A percentile compares a stretch with the other conserved stretches of the same genome.
Conservation (phyloP, 371 early-diverging fungal genomes). For the Apophysomyces elegans region DNA sequence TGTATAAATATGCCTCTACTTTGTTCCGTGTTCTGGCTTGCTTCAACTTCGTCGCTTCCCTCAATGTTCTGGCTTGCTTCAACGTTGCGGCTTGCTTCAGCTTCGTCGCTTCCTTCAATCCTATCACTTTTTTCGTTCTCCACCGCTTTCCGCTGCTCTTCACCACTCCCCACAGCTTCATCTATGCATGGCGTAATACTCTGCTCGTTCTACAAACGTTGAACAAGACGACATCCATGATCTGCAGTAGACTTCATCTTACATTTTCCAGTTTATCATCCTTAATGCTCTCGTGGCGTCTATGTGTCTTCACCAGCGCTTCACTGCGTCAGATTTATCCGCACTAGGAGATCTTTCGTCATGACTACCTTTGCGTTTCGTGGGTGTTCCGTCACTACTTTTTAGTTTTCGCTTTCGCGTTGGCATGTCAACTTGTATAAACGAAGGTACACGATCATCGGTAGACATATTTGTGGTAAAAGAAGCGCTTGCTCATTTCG, state of each 20-base stretch:
- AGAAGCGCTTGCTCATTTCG: neutral
- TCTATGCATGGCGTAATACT: neutral
- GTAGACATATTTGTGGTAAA: neutral
- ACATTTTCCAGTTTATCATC: neutral
- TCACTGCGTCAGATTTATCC: neutral
- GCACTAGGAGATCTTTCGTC: neutral
- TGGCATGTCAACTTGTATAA: neutral
- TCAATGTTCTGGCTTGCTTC: no score
- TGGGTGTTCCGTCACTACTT: neutral
- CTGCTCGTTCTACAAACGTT: neutral
- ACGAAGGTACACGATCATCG: conserved; percentile 2
- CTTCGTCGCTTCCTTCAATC: neutral
- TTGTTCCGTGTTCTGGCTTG: no score
- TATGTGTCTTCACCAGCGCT: neutral
- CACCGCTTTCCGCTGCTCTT: neutral
- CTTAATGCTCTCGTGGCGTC: neutral
- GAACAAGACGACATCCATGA: neutral
- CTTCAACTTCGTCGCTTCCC: no score
- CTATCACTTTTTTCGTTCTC: neutral
- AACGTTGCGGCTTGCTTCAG: no score
- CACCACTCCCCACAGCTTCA: neutral
- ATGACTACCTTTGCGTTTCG: neutral
- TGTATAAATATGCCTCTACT: no score
- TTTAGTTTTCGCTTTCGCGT: neutral
- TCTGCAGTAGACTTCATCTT: neutral